Conservation (phyloP, 768 basidiomycete species). For the Exidia glandulosa region DNA sequence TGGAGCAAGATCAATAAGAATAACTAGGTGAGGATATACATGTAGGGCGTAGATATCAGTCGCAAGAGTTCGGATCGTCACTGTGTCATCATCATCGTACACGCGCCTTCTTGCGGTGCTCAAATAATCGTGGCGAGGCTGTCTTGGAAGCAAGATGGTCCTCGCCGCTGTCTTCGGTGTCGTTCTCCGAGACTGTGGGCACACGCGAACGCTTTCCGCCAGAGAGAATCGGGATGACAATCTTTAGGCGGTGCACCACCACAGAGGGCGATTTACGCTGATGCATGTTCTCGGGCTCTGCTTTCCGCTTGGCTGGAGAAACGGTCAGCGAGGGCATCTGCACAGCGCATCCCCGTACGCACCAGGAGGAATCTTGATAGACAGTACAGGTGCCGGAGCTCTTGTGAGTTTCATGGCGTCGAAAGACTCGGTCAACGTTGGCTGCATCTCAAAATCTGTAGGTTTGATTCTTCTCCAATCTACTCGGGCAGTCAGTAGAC, state of each 20-base stretch:
- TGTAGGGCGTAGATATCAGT: too few species aligned
- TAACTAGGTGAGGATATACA: too few species aligned
- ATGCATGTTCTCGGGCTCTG: neutral
- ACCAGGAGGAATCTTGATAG: neutral
- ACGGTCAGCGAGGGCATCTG: neutral
- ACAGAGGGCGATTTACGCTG: neutral
- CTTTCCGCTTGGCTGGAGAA: neutral
- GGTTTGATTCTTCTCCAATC: slow-evolving; percentile 86
- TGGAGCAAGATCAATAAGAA: too few species aligned
- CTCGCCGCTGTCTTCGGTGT: neutral
- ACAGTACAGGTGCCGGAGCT: neutral
- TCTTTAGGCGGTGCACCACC: neutral
- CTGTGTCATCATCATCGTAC: neutral
- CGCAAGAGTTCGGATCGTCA: too few species aligned
- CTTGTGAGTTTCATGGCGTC: neutral
- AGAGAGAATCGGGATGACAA: neutral
- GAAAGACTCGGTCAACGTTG: slow-evolving; percentile 36
- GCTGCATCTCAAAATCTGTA: slow-evolving; percentile 83
- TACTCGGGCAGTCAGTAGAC: neutral
- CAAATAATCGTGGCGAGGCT: neutral
- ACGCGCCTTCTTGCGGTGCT: neutral
- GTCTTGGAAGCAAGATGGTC: neutral
- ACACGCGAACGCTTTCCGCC: neutral
- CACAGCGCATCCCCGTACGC: neutral
- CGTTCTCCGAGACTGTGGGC: neutral